Evolutionary conservation across 257 asterid genomes (phyloP), one percentile per base, ranked within the genome.

Genomic region (Petunia axillaris): DNA sequence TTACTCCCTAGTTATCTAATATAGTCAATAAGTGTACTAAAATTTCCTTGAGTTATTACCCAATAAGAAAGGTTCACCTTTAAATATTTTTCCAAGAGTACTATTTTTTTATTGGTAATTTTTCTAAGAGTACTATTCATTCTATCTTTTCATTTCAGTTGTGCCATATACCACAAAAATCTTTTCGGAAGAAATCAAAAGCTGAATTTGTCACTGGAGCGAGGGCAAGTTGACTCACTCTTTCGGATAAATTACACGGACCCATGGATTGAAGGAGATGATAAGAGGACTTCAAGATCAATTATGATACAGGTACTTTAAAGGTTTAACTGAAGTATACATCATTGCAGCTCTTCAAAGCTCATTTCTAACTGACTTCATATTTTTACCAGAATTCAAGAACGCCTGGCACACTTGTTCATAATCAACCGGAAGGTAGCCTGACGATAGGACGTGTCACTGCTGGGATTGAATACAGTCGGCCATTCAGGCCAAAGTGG

Each of bases 261-360:
- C 81, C 99, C 99, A 65, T 96, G 99, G 98, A 91, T 93, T 79
- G 97, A 96, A 87, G 99, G 99, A 80, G 99, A 96, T 83, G 98
- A 96, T 89, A 96, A 89, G 87, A 88, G 98, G 87, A 96, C 98
- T 78, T 93, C 97, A 79, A 92, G 99, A 86, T 86, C 99, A 82
- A 91, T 94, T 84, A 92, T 92, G 96, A 85, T 96, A 85, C 99
- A 96, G 97, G 99, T 92, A 80, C 65, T 54, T 76, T 80, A 79
- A 41, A 54, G n/a, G 25, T 25, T 64, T 68, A 75, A 75, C 54
- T 82, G 39, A 50, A 75, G 77, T 16, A 3, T 48, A 37, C 65
- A 8, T 64, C 48, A 70, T 84, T 65, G 52, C 73, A 75, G 75
- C 54, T 73, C 38, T 41, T 79, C 60, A 64, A 60, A 84, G 81